Evolutionary conservation across 257 asterid genomes (phyloP).

Genomic region (Plectranthus barbatus): DNA sequence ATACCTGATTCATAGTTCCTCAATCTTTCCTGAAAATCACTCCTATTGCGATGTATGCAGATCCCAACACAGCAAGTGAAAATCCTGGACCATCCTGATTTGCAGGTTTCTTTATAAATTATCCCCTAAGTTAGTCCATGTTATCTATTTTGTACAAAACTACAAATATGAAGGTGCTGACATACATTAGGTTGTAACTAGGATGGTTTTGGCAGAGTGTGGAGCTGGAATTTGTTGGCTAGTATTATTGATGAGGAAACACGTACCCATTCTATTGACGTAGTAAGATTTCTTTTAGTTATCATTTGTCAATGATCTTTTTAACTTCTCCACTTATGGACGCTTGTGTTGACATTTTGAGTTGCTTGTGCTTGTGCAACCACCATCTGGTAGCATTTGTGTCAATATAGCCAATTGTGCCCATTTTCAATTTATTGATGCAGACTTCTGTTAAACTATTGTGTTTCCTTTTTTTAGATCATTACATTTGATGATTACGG

Average conservation of each 20-base stretch:
- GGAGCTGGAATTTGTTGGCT: conserved; percentile 52
- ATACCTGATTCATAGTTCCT: background rate
- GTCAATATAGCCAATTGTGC: background rate
- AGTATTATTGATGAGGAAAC: conserved; percentile 47
- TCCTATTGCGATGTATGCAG: conserved; percentile 32
- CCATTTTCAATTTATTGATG: background rate
- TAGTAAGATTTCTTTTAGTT: conserved; percentile 34
- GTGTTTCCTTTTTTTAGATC: conserved; percentile 37
- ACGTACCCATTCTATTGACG: conserved; percentile 38
- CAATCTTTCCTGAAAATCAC: background rate
- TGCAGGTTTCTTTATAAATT: conserved; percentile 49
- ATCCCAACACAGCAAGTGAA: conserved; percentile 65
- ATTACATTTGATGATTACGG: conserved; percentile 78
- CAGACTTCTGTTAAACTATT: background rate
- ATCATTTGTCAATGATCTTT: background rate
- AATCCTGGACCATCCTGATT: conserved; percentile 69
- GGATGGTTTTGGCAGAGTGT: conserved; percentile 84
- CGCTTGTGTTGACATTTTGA: conserved; percentile 5
- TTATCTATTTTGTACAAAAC: background rate
- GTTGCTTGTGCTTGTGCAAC: conserved; percentile 3
- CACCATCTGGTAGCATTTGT: background rate
- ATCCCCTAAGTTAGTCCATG: conserved; percentile 7
- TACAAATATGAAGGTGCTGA: conserved; percentile 18
- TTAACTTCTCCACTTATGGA: background rate
- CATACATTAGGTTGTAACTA: conserved; percentile 20